A percentile compares a stretch with the other conserved stretches of the same genome.
These are phyloP conservation scores for Gossypium arboreum DNA, from an alignment of 345 rosid genomes.

Conservation along the genomic window DNA sequence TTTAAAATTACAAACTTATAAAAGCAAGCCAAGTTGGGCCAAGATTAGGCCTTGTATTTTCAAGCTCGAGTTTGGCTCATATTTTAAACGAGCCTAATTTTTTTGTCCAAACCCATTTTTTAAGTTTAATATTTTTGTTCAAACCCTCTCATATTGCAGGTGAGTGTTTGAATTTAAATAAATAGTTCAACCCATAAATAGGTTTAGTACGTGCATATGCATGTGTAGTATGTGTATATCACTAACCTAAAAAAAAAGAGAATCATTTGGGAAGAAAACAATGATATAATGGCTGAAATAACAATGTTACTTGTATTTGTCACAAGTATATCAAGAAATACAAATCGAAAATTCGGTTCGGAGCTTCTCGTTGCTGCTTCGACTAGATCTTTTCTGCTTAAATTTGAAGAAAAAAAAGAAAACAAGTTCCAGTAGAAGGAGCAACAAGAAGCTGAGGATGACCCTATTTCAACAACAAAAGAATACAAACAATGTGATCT, in stretches of 20 bases:
- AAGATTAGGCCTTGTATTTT: too few species aligned
- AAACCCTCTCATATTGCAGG: fast-evolving
- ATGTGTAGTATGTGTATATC: too few species aligned
- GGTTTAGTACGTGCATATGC: too few species aligned
- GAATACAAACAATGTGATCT: neutral
- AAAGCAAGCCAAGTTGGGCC: too few species aligned
- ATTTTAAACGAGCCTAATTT: too few species aligned
- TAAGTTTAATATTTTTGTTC: fast-evolving
- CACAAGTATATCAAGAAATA: neutral
- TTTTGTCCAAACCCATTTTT: fast-evolving
- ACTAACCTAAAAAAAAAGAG: too few species aligned
- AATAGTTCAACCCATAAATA: too few species aligned
- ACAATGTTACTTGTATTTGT: neutral
- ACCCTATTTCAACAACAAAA: slow-evolving; percentile 11
- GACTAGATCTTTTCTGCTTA: slow-evolving; percentile 67
- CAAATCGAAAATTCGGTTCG: slow-evolving; percentile 23
- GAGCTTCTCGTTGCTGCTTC: slow-evolving; percentile 98
- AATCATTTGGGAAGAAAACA: neutral
- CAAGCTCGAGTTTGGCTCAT: too few species aligned
- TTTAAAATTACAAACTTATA: too few species aligned
- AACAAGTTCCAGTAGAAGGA: slow-evolving; percentile 69
- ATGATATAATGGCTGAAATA: neutral
- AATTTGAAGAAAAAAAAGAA: slow-evolving; percentile 26
- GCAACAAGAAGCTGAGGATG: slow-evolving; percentile 82
- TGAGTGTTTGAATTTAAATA: too few species aligned